Conservation (phyloP, 176 grass and related monocot genomes). For the Canna indica region DNA sequence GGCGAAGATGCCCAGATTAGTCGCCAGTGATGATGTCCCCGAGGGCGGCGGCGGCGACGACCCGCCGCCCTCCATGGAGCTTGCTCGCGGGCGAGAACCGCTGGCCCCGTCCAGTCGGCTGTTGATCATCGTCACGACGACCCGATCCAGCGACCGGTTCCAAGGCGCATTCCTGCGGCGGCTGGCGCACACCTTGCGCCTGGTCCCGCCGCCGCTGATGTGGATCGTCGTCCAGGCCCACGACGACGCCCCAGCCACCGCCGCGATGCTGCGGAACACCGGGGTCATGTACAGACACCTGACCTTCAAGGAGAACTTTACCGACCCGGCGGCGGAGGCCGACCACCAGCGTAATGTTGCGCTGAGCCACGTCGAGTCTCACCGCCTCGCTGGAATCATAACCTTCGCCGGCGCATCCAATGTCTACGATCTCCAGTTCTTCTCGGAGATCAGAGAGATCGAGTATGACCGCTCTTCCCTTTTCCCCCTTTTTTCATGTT, state of each 20-base stretch:
- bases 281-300: constrained; percentile 95
- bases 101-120: constrained; percentile 26
- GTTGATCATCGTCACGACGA: constrained; percentile 79
- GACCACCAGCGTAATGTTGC: constrained; percentile 92
- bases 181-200: constrained; percentile 61
- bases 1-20: too few relatives aligned
- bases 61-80: background rate
- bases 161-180: constrained; percentile 44
- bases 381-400: constrained; percentile 7
- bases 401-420: constrained; percentile 12
- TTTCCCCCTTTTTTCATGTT: background rate
- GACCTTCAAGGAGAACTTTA: constrained; percentile 93
- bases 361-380: constrained; percentile 65
- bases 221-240: constrained; percentile 90
- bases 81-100: background rate
- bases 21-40: too few relatives aligned
- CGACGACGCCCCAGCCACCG: constrained; percentile 40
- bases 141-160: constrained; percentile 28
- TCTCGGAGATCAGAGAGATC: constrained; percentile 14
- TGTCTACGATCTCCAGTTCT: constrained; percentile 14
- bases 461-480: constrained; percentile 5
- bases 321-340: constrained; percentile 29
- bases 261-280: constrained; percentile 59
- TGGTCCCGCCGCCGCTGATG: constrained; percentile 64
- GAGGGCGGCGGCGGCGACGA: background rate